Evolutionary conservation across 306 rosid genomes (phyloP).

Genomic region (Parietaria judaica): DNA sequence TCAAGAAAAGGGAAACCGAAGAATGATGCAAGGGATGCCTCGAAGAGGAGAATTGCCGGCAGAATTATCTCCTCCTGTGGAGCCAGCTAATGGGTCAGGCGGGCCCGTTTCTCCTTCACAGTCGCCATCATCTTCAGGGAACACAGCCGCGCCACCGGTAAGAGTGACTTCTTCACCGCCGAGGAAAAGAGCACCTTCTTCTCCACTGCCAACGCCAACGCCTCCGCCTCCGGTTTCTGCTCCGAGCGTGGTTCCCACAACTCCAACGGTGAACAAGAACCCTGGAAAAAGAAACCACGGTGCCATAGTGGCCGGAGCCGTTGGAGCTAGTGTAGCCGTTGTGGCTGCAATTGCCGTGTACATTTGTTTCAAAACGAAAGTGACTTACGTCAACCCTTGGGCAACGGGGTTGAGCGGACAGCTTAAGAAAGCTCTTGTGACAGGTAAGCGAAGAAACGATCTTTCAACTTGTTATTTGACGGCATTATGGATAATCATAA

Average conservation of each 20-base stretch:
- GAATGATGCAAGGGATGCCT: background rate
- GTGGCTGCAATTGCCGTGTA: constrained; percentile 32
- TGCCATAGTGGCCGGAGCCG: constrained; percentile 36
- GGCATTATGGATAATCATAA: background rate
- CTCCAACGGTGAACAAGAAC: background rate
- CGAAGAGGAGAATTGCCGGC: too few relatives aligned
- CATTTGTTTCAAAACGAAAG: constrained; percentile 51
- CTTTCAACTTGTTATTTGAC: background rate
- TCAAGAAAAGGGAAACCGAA: constrained; percentile 25
- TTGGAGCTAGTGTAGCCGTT: constrained; percentile 30
- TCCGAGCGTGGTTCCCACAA: background rate
- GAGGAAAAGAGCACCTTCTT: background rate
- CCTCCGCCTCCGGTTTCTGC: constrained; percentile 22
- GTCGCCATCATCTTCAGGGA: background rate
- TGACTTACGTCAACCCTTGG: constrained; percentile 85
- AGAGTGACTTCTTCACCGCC: background rate
- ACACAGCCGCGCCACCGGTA: background rate
- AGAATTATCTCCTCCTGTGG: background rate
- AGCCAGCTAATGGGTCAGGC: background rate
- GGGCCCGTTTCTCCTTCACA: background rate
- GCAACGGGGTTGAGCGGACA: constrained; percentile 94
- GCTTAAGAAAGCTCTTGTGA: constrained; percentile 91
- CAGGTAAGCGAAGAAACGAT: constrained; percentile 42
- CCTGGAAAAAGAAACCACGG: background rate
- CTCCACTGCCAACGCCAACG: constrained; percentile 7